A percentile compares a stretch with the other conserved stretches of the same genome.
Conservation (phyloP, 345 rosid species). For the Raphanus sativus region DNA sequence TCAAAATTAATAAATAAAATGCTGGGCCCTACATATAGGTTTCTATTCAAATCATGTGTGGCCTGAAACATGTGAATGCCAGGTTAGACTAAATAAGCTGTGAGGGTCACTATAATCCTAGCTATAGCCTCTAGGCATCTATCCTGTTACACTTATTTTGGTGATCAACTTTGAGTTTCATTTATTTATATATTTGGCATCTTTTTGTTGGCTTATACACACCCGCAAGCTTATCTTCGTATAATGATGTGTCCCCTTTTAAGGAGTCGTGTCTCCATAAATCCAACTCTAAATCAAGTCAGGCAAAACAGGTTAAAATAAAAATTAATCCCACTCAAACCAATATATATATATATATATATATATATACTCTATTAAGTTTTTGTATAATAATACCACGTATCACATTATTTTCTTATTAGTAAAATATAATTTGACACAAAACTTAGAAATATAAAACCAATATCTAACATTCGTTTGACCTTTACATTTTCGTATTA, state of each 20-base stretch:
- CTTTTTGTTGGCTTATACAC: not conserved
- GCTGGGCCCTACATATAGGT: not conserved
- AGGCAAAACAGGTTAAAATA: not conserved
- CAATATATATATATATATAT: not conserved
- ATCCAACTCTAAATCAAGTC: not conserved
- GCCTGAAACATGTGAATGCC: slow-evolving; percentile 29
- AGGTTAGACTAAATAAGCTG: slow-evolving; percentile 17
- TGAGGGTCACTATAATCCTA: slow-evolving; percentile 1
- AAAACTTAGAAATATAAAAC: not conserved
- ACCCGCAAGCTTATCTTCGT: not conserved
- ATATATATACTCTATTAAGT: not conserved
- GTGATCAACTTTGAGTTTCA: slow-evolving; percentile 2
- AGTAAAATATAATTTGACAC: not conserved
- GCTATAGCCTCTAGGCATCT: slow-evolving; percentile 22
- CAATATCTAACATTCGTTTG: not conserved
- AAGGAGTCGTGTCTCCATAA: slow-evolving; percentile 35
- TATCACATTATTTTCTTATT: not conserved
- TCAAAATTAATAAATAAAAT: too few species aligned
- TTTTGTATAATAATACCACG: not conserved
- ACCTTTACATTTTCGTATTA: not conserved
- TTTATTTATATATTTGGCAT: not conserved
- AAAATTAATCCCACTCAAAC: not conserved
- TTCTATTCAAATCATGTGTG: not conserved
- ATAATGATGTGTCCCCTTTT: slow-evolving; percentile 27
- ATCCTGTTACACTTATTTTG: slow-evolving; percentile 16